Conservation (phyloP, 2,329 filamentous ascomycete genomes). For the Trichoderma afroharzianum region DNA sequence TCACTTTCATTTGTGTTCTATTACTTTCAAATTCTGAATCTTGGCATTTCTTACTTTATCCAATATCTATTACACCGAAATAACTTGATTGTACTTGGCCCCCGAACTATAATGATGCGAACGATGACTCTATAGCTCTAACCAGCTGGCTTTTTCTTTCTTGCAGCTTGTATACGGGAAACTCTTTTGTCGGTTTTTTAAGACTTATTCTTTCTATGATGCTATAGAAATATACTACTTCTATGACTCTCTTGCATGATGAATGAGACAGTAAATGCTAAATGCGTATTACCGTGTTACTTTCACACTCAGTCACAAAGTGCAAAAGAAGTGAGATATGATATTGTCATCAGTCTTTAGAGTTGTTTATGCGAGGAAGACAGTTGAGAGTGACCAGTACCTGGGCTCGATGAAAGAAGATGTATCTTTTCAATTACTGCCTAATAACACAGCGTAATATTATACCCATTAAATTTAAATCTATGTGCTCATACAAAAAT, state of each 20-base stretch:
- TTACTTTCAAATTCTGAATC: neutral
- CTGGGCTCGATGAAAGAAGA: neutral
- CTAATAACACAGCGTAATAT: neutral
- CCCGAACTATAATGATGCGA: neutral
- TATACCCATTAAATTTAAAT: neutral
- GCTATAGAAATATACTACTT: neutral
- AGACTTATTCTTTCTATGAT: neutral
- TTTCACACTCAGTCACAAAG: neutral
- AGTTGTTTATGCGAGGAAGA: neutral
- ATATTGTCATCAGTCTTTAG: neutral
- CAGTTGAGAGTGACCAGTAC: neutral
- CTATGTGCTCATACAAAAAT: neutral
- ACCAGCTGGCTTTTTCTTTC: neutral
- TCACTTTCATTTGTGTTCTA: neutral
- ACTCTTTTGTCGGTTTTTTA: neutral
- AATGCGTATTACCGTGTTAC: neutral
- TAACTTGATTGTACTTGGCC: neutral
- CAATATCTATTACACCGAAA: neutral
- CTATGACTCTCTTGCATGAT: neutral
- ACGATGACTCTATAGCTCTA: neutral
- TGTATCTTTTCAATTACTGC: neutral
- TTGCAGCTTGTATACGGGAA: neutral
- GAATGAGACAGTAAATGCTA: neutral
- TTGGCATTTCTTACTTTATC: neutral
- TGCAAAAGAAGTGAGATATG: neutral